phyloP scores from a whole-genome alignment of 108 stramenopile species.

The Craspedostauros australis region DNA sequence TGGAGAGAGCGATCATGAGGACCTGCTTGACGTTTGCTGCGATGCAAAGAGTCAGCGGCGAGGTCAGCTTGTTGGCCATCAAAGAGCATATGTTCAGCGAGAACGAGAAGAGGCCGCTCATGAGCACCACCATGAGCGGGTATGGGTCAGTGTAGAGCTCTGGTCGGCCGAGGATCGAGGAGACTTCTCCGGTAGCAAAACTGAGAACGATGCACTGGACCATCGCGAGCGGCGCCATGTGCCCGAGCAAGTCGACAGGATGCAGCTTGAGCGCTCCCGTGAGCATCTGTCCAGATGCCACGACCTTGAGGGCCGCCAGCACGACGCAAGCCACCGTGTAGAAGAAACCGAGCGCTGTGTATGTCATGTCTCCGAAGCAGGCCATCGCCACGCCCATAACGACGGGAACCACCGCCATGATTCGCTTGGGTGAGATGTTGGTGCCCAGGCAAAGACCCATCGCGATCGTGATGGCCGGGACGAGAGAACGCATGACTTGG shows the following conservation, averaged over 20 bases:
- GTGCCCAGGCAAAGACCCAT: slow-evolving; percentile 56
- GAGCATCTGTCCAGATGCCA: slow-evolving; percentile 66
- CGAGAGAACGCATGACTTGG: slow-evolving; percentile 72
- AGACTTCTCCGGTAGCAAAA: slow-evolving; percentile 56
- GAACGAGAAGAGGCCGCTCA: slow-evolving; percentile 64
- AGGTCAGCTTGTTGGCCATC: slow-evolving; percentile 83
- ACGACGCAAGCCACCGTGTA: slow-evolving; percentile 50
- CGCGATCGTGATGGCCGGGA: slow-evolving; percentile 66
- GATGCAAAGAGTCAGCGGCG: slow-evolving; percentile 80
- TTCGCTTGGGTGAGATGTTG: slow-evolving; percentile 30
- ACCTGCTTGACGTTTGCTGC: slow-evolving; percentile 90
- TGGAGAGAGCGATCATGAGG: slow-evolving; percentile 53
- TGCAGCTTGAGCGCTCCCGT: slow-evolving; percentile 68
- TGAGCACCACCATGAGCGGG: slow-evolving; percentile 35
- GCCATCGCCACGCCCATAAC: slow-evolving; percentile 70
- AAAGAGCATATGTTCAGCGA: slow-evolving; percentile 76
- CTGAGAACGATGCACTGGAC: slow-evolving; percentile 47
- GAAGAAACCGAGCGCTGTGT: slow-evolving; percentile 52
- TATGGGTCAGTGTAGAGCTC: slow-evolving; percentile 24
- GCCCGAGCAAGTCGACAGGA: slow-evolving; percentile 68
- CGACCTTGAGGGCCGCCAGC: slow-evolving; percentile 66
- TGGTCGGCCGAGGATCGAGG: slow-evolving; percentile 25
- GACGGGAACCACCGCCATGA: slow-evolving; percentile 52
- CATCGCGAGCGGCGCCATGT: slow-evolving; percentile 83
- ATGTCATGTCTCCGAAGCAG: slow-evolving; percentile 64